Base-by-base conservation (phyloP, 768 basidiomycete genomes). In the Imleria badia region DNA sequence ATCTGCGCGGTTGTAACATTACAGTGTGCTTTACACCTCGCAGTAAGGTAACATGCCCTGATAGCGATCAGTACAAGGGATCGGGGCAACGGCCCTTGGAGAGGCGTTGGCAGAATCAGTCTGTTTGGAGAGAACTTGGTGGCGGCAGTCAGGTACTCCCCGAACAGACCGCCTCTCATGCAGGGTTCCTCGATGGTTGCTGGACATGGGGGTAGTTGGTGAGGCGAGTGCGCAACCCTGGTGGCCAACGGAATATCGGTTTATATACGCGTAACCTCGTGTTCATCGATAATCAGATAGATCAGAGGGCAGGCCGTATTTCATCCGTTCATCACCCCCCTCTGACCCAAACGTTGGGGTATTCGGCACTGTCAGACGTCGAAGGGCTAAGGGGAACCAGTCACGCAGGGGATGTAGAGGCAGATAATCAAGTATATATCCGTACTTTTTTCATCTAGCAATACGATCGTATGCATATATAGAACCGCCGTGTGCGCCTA, bases 121-220 rank as follows among this genome's bases (percentile, higher is more conserved):
- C 41, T 49, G 46, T 44, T 52, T 43, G 35, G 46, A 17, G 39
- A 48, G 45, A 19, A 57, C 20, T 48, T 39, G 41, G 11, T 12
- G 12, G 6, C 22, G 2, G 55, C 23, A 50, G 33, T 57, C 55
- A 58, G 50, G 36, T 50, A 13, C 35, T 57, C 47, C 42, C 56
- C 47, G 23, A 51, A 51, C 55, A 51, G 26, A 35, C 31, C 23
- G 22, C 31, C 23, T 58, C 53, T 3, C 10, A 14, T 11, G 29
- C 11, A 33, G 39, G 23, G 20, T 19, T 23, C n/a, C 5, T 15
- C 33, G 14, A 10, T 15, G 33, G n/a, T 31, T 31, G 20, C 15
- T 35, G 4, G 39, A 41, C 23, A 19, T 17, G 33, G 38, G 33
- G 33, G 26, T 19, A 13, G 42, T 34, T 34, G 3, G 19, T 23